A percentile compares a stretch with the other conserved stretches of the same genome.
Conservation (phyloP, 208 protist species). For the Crithidia thermophila region DNA sequence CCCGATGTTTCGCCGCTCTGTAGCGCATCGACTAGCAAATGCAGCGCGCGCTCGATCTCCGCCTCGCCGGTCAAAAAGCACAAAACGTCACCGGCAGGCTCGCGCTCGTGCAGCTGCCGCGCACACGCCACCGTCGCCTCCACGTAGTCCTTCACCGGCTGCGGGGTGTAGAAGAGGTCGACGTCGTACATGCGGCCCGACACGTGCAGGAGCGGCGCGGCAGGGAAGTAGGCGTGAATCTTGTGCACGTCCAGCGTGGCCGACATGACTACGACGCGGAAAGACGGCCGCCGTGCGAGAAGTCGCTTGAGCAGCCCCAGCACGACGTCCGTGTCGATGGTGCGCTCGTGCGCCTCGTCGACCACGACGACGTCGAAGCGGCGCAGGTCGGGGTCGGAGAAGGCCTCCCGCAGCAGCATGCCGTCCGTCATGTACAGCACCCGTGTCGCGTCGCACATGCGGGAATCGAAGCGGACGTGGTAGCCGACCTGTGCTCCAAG, state of each 20-base stretch:
- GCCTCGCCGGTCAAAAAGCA: conserved; percentile 90
- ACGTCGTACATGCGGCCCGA: conserved; percentile 96
- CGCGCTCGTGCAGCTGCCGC: conserved; percentile 69
- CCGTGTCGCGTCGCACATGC: conserved; percentile 89
- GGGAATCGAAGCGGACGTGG: conserved; percentile 98
- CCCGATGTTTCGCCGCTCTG: not conserved
- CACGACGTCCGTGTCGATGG: conserved; percentile 98
- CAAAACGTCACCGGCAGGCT: conserved; percentile 81
- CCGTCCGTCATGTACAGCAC: conserved; percentile 99
- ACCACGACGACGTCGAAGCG: conserved; percentile 98
- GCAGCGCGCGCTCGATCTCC: conserved; percentile 83
- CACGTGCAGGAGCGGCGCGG: conserved; percentile 96
- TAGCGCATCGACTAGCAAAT: conserved; percentile 32
- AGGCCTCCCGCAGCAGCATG: conserved; percentile 97
- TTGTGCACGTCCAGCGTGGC: conserved; percentile 98
- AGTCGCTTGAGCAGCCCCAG: conserved; percentile 97
- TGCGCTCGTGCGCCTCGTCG: conserved; percentile 99
- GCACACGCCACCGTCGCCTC: conserved; percentile 67
- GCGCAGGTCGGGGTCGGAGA: conserved; percentile 83
- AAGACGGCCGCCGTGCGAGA: conserved; percentile 36
- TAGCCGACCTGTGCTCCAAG: conserved; percentile 99
- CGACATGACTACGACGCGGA: conserved; percentile 97
- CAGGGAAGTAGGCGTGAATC: conserved; percentile 97
- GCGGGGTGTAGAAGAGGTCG: conserved; percentile 73
- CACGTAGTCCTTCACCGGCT: conserved; percentile 94